Conservation (phyloP, 768 basidiomycete genomes). For the Lyophyllum semitale region DNA sequence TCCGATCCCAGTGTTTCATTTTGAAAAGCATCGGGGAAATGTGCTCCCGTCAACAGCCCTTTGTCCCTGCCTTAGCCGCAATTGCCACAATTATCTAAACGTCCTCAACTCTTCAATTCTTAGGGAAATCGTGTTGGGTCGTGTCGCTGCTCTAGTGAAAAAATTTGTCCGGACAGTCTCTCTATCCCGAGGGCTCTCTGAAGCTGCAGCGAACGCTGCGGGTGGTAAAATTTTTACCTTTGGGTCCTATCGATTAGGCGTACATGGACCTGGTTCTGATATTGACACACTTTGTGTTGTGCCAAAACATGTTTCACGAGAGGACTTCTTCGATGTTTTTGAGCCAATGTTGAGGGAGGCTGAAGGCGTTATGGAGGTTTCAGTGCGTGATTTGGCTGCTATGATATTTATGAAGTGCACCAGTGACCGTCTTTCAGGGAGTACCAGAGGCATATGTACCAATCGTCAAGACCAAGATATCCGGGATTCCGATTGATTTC, state of each 20-base stretch:
- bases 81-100: constrained; percentile 11
- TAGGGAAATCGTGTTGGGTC: constrained; percentile 93
- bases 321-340: constrained; percentile 94
- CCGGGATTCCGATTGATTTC: constrained; percentile 92
- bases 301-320: constrained; percentile 92
- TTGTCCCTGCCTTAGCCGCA: constrained; percentile 1
- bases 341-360: constrained; percentile 83
- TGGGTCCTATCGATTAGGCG: constrained; percentile 96
- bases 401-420: background rate
- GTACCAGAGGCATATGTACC: constrained; percentile 98
- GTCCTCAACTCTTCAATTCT: constrained; percentile 18
- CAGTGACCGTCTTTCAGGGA: constrained; percentile 52
- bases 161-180: constrained; percentile 89
- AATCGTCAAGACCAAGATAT: constrained; percentile 88
- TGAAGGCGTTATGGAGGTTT: constrained; percentile 85
- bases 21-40: constrained; percentile 9
- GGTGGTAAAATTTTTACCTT: constrained; percentile 99
- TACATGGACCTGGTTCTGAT: constrained; percentile 94
- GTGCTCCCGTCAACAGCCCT: constrained; percentile 7
- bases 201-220: constrained; percentile 82
- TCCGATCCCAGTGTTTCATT: background rate
- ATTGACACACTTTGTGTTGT: constrained; percentile 99
- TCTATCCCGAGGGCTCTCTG: constrained; percentile 79
- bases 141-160: constrained; percentile 86
- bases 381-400: constrained; percentile 55